Conservation (phyloP, 768 basidiomycete genomes). For the Rossbeevera mucosa region DNA sequence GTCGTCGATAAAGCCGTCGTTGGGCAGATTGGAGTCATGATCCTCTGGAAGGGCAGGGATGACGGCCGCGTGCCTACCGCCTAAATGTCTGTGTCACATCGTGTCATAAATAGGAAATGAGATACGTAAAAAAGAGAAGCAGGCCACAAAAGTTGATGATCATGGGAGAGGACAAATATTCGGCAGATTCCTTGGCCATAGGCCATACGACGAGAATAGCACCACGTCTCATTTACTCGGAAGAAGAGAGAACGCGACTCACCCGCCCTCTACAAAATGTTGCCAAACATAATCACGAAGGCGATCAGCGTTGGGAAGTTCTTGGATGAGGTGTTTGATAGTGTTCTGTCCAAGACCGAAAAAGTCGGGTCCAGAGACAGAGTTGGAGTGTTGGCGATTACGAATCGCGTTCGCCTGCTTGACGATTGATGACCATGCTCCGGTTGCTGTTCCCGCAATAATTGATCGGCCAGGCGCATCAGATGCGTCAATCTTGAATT, state of each 20-base stretch:
- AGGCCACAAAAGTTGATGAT: constrained; percentile 18
- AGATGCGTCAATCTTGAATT: constrained; percentile 76
- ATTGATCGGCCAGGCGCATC: constrained; percentile 69
- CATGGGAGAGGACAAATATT: constrained; percentile 5
- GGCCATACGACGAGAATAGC: constrained; percentile 3
- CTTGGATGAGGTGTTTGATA: constrained; percentile 88
- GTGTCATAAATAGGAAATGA: constrained; percentile 30
- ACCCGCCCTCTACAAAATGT: constrained; percentile 82
- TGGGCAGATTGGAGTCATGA: constrained; percentile 42
- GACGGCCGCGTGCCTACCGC: constrained; percentile 78
- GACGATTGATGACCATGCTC: constrained; percentile 82
- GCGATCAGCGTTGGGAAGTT: constrained; percentile 66
- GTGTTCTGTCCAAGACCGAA: constrained; percentile 84
- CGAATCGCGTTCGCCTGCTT: constrained; percentile 78
- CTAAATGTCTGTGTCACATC: constrained; percentile 54
- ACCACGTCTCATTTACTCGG: constrained; percentile 9
- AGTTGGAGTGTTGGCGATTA: constrained; percentile 79
- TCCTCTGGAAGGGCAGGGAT: constrained; percentile 78
- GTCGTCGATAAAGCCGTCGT: constrained; percentile 25
- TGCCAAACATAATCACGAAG: constrained; percentile 85
- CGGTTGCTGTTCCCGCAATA: constrained; percentile 83
- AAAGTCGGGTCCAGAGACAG: constrained; percentile 85
- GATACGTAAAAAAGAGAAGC: constrained; percentile 17
- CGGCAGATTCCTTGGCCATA: constrained; percentile 6
- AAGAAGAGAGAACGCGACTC: constrained; percentile 34